Evolutionary conservation across 768 basidiomycete species (phyloP), one percentile per base, ranked within the genome.

Genomic region (Pisolithus albus): DNA sequence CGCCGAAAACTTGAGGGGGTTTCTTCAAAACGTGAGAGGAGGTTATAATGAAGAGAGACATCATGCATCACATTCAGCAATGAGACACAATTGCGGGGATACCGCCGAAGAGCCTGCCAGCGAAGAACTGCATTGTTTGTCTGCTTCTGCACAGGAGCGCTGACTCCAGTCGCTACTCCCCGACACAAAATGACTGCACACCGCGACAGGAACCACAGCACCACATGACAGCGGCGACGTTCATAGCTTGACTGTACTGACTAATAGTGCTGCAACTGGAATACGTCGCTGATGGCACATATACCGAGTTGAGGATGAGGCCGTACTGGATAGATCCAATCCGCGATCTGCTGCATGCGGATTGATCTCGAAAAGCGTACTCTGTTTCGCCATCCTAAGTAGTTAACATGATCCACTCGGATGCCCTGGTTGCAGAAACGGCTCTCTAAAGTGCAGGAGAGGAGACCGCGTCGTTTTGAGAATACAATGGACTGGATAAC

Each of bases 1-100:
- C 60, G 2, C 83, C 84, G 65, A 84, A 62, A 0, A 77, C 82
- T 26, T 43, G 32, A 21, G 41, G 34, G 28, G 42, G 49, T 44
- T 44, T 50, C 41, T 44, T 50, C 41, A 43, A 43, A 26, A 28
- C 28, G 32, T 47, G 32, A 47, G 18, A 18, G 19, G 8, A 34
- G 7, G 13, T 8, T 9, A 0, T 4, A 28, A 6, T 13, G 9
- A 28, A 15, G 21, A 23, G 21, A 34, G 36, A 28, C 37, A 55
- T n/a, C n/a, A n/a, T n/a, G n/a, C 1, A 55, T 23, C 9, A 15
- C 59, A 49, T 57, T 60, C n/a, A n/a, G n/a, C n/a, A n/a, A n/a
- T n/a, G n/a, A n/a, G n/a, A n/a, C 59, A 65, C 53, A 19, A 60
- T 56, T 10, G 63, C 56, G 28, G 61, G 46, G 1, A 56, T 51